A percentile compares a stretch with the other conserved stretches of the same genome.
Conservation (phyloP, 345 rosid genomes). For the Durio zibethinus region DNA sequence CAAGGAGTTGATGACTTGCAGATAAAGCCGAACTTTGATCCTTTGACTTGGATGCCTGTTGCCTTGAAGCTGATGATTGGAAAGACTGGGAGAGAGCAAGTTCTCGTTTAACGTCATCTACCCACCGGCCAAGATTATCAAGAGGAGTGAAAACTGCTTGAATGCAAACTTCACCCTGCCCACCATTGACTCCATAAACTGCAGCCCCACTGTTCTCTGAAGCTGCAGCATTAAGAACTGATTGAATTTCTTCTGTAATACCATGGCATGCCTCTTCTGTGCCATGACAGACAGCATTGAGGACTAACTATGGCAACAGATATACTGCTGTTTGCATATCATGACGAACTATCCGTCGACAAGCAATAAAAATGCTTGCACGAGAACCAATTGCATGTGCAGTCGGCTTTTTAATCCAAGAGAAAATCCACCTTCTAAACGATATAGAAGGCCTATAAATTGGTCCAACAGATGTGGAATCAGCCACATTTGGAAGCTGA, state of each 20-base stretch:
- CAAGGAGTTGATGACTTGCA: conserved; percentile 64
- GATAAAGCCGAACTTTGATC: conserved; percentile 44
- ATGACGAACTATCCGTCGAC: conserved; percentile 96
- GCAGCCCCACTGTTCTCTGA: conserved; percentile 65
- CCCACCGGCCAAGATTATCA: conserved; percentile 98
- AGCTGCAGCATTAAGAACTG: conserved; percentile 87
- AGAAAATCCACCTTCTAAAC: conserved; percentile 87
- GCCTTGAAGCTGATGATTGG: conserved; percentile 54
- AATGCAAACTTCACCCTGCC: conserved; percentile 89
- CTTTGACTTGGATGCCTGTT: conserved; percentile 57
- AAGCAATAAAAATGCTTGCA: conserved; percentile 78
- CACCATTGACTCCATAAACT: conserved; percentile 46
- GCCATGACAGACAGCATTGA: conserved; percentile 85
- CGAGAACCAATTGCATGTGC: conserved; percentile 86
- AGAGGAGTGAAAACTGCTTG: conserved; percentile 95
- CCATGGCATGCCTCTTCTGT: conserved; percentile 75
- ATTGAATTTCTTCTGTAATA: conserved; percentile 80
- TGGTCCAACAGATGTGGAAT: conserved; percentile 66
- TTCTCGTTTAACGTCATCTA: conserved; percentile 82
- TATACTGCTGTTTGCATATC: conserved; percentile 90
- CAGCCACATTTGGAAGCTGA: conserved; percentile 84
- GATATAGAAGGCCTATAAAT: conserved; percentile 90
- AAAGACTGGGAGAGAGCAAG: conserved; percentile 71
- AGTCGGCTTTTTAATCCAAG: conserved; percentile 83
- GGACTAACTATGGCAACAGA: conserved; percentile 87